Percentiles rank a stretch among this genome's conserved stretches.
Conservation (phyloP, 2,329 filamentous ascomycete genomes). For the Beauveria scarabaeidicola region DNA sequence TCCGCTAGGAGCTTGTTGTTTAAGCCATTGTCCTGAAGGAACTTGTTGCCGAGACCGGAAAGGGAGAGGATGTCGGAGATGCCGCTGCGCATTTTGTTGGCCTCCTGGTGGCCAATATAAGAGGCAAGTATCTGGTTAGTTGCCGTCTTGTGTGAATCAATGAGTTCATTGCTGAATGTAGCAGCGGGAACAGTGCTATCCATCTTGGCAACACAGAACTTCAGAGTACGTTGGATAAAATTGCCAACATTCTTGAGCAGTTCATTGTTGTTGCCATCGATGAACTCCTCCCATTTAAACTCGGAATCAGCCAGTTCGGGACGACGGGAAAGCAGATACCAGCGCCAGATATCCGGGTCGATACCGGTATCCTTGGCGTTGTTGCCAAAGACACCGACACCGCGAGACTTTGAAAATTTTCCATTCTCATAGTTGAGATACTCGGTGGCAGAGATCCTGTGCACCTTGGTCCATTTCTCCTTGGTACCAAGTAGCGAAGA, state of each 20-base stretch:
- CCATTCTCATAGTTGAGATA: slow-evolving; percentile 79
- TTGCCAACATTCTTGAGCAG: slow-evolving; percentile 71
- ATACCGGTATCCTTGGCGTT: slow-evolving; percentile 82
- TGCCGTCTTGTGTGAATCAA: slow-evolving; percentile 49
- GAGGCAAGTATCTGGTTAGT: slow-evolving; percentile 57
- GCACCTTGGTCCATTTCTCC: slow-evolving; percentile 82
- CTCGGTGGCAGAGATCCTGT: slow-evolving; percentile 83
- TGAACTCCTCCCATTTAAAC: slow-evolving; percentile 82
- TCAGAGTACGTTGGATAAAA: slow-evolving; percentile 65
- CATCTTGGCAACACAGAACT: slow-evolving; percentile 70
- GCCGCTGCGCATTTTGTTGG: slow-evolving; percentile 60
- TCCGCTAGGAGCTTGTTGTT: slow-evolving; percentile 48
- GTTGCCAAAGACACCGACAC: slow-evolving; percentile 85
- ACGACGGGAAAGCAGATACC: slow-evolving; percentile 77
- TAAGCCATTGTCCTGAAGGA: slow-evolving; percentile 44
- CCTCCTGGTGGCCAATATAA: slow-evolving; percentile 62
- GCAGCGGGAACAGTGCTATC: slow-evolving; percentile 57
- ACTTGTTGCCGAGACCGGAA: slow-evolving; percentile 46
- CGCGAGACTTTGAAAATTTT: slow-evolving; percentile 89
- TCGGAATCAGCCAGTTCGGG: slow-evolving; percentile 82
- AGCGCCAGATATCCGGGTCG: slow-evolving; percentile 82
- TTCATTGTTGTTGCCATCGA: slow-evolving; percentile 80
- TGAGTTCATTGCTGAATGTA: slow-evolving; percentile 46
- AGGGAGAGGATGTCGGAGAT: slow-evolving; percentile 58
- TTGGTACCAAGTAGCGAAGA: slow-evolving; percentile 75